Evolutionary conservation across 2,329 filamentous ascomycete species (phyloP).

Genomic region (Amesomyces nigricolor): DNA sequence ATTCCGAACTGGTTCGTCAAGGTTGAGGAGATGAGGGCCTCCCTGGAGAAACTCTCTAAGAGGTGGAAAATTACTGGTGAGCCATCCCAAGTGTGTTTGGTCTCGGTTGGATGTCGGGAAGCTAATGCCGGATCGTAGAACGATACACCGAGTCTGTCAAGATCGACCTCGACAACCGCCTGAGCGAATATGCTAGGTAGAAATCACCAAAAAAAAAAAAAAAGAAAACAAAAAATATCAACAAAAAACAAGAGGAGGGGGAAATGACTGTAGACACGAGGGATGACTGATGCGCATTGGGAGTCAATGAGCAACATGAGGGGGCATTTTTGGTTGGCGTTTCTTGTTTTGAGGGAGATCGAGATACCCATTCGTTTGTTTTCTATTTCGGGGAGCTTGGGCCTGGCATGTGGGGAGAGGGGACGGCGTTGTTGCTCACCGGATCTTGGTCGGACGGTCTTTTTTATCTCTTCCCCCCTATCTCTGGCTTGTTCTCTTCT

Average conservation of each 20-base stretch:
- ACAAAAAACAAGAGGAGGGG: background rate
- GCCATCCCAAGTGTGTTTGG: background rate
- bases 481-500: background rate
- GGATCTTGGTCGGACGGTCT: no score
- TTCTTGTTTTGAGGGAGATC: background rate
- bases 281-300: background rate
- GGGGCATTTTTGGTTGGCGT: background rate
- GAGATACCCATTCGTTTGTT: slow-evolving; percentile 3
- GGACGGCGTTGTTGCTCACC: no score
- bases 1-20: slow-evolving; percentile 25
- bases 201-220: background rate
- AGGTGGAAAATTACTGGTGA: slow-evolving; percentile 30
- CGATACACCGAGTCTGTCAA: slow-evolving; percentile 20
- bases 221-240: background rate
- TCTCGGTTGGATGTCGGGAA: background rate
- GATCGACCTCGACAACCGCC: slow-evolving; percentile 19
- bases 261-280: background rate
- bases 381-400: background rate
- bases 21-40: slow-evolving; percentile 23
- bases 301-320: background rate
- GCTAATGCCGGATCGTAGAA: slow-evolving; percentile 7
- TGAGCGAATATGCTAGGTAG: slow-evolving; percentile 1
- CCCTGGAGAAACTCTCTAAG: slow-evolving; percentile 22
- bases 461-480: background rate
- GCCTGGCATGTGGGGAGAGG: no score